Evolutionary conservation across 148 eudicot genomes (phyloP).

Genomic region (Vaccinium vitisidaea): DNA sequence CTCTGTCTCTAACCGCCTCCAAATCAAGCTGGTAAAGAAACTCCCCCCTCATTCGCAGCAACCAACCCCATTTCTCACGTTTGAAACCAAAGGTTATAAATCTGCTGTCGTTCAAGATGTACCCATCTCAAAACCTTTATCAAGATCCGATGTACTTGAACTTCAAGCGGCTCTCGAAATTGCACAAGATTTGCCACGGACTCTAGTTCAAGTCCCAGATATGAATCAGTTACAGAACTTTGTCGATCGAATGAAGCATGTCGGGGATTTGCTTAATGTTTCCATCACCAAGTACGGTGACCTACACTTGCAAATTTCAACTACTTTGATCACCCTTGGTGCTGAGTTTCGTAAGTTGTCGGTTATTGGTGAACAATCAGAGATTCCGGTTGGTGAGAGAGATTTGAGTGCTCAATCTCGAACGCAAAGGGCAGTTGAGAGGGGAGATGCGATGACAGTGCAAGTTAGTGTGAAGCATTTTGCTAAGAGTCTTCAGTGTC

Average conservation of each 20-base stretch:
- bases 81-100: conserved; percentile 76
- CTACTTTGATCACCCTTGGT: conserved; percentile 68
- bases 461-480: conserved; percentile 92
- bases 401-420: conserved; percentile 42
- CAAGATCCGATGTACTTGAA: conserved; percentile 65
- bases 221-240: conserved; percentile 53
- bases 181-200: conserved; percentile 74
- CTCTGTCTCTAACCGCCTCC: conserved; percentile 42
- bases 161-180: conserved; percentile 67
- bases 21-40: conserved; percentile 86
- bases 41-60: conserved; percentile 64
- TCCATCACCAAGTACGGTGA: conserved; percentile 66
- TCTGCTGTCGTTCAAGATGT: conserved; percentile 92
- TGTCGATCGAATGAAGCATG: conserved; percentile 85
- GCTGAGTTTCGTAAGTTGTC: conserved; percentile 70
- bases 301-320: conserved; percentile 70
- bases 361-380: conserved; percentile 62
- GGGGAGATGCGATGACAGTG: conserved; percentile 59
- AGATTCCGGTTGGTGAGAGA: conserved; percentile 31
- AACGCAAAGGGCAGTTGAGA: conserved; percentile 42
- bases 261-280: conserved; percentile 71
- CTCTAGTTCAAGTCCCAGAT: conserved; percentile 68
- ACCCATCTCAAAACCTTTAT: conserved; percentile 89
- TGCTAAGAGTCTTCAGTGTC: conserved; percentile 75
- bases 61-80: conserved; percentile 71